Conservation (phyloP, 345 rosid genomes). For the Bruguiera sexangula region DNA sequence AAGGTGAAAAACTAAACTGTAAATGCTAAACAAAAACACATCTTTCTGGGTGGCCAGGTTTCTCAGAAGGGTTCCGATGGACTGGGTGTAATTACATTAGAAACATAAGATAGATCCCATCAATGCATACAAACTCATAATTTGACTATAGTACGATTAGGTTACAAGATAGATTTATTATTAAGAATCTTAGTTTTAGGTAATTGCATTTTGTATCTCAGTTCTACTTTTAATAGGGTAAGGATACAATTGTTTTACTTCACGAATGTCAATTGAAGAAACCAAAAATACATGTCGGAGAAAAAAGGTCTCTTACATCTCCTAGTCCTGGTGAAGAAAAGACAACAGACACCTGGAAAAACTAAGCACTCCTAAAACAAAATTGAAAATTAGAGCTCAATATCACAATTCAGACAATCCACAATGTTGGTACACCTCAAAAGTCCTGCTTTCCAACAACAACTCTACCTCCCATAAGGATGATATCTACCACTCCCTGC, state of each 20-base stretch:
- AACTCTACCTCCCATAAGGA: slow-evolving; percentile 75
- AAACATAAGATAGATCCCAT: too few species aligned
- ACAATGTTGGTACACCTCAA: slow-evolving; percentile 11
- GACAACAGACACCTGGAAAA: background rate
- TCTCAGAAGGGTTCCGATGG: too few species aligned
- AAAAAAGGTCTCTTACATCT: slow-evolving; percentile 5
- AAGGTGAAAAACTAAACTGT: too few species aligned
- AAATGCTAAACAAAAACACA: too few species aligned
- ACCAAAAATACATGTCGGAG: background rate
- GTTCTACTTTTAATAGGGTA: background rate
- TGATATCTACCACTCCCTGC: slow-evolving; percentile 72
- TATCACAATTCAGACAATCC: slow-evolving; percentile 11
- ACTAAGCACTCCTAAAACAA: background rate
- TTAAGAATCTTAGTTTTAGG: background rate
- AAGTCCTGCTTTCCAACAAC: background rate
- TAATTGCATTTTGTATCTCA: background rate
- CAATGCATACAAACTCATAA: too few species aligned
- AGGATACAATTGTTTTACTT: slow-evolving; percentile 12
- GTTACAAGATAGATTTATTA: too few species aligned
- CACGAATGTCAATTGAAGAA: background rate
- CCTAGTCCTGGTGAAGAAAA: slow-evolving; percentile 3
- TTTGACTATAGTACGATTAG: too few species aligned
- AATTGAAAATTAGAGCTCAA: slow-evolving; percentile 3
- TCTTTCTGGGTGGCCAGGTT: too few species aligned
- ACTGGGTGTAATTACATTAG: too few species aligned